phyloP scores from a whole-genome alignment of 805 yeast species.

The Blastobotrys americana region DNA sequence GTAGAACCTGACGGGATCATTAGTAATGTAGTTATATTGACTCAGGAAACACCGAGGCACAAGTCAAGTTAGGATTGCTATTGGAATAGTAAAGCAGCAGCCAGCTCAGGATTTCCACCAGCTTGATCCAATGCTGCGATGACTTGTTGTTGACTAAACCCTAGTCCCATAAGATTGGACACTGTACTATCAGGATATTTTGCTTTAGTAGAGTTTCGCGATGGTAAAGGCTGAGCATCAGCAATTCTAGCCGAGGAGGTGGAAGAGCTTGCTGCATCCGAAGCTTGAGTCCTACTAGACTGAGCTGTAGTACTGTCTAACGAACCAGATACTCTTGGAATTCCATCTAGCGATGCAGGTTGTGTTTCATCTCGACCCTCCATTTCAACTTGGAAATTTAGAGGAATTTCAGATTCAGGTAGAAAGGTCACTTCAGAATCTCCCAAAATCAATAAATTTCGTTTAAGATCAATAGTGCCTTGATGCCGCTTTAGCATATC shows the following conservation, averaged over 20 bases:
- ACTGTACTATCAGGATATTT: conserved; percentile 32
- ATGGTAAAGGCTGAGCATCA: conserved; percentile 7
- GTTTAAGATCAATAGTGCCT: conserved; percentile 67
- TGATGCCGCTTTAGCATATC: conserved; percentile 87
- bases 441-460: conserved; percentile 61
- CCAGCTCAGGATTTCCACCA: conserved; percentile 74
- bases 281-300: conserved; percentile 19
- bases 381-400: conserved; percentile 24
- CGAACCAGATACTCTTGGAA: too few species aligned
- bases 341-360: too few species aligned
- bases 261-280: conserved; percentile 20
- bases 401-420: conserved; percentile 62
- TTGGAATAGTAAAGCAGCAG: conserved; percentile 68
- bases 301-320: too few species aligned
- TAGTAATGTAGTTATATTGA: too few species aligned
- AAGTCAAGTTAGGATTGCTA: conserved; percentile 3
- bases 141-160: conserved; percentile 62
- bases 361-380: conserved; percentile 4
- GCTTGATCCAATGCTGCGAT: conserved; percentile 57
- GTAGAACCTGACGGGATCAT: too few species aligned
- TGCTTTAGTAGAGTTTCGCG: conserved; percentile 1
- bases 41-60: too few species aligned
- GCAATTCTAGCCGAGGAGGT: conserved; percentile 23
- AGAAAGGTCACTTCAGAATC: conserved; percentile 66
- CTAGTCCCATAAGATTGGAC: conserved; percentile 52